Evolutionary conservation across 495 filamentous ascomycete genomes (phyloP), one percentile per base, ranked within the genome.

Genomic region (Tuber calosporum): DNA sequence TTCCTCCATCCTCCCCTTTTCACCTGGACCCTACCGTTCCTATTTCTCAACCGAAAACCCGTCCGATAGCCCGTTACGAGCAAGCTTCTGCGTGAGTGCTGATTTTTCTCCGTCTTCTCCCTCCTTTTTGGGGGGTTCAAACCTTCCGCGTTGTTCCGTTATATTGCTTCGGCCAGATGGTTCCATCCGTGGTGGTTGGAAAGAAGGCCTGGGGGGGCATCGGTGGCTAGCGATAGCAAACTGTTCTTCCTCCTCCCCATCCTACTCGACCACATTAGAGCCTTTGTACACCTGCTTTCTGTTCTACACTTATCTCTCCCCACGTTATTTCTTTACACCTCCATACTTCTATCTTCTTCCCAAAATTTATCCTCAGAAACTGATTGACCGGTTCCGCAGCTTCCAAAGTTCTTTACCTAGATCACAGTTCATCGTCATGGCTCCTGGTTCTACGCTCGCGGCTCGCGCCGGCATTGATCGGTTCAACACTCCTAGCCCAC

Each of bases 401-500:
- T 9, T 58, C 15, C 9, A 15, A 30, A 58, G 8, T 15, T 13
- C n/a, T n/a, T 26, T 30, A 26, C n/a, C n/a, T 30, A 4, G 26
- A 5, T 34, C 26, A 34, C 15, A 17, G 26, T 62, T 62, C 13
- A 62, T 34, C 53, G 13, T 17, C 53, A 78, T 77, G 76, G 71
- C 75, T 69, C 43, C 70, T 13, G 34, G 26, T 62, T 42, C 71
- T 58, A 71, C 43, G 22, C 20, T 74, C 67, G 67, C 34, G 58
- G 34, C 70, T 68, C 75, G 74, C 38, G 68, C 74, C 13, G 75
- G 42, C 9, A n/a, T 78, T 8, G 58, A 66, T 70, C 77, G 77
- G 19, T 79, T 79, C 70, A 79, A 79, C 69, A 79, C 77, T 7
- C 93, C 95, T 8, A 97, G 95, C 22, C 95, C 95, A 9, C 93